Evolutionary conservation across 2,329 filamentous ascomycete species (phyloP), one percentile per base, ranked within the genome.

Genomic region (Penicillium sp.): DNA sequence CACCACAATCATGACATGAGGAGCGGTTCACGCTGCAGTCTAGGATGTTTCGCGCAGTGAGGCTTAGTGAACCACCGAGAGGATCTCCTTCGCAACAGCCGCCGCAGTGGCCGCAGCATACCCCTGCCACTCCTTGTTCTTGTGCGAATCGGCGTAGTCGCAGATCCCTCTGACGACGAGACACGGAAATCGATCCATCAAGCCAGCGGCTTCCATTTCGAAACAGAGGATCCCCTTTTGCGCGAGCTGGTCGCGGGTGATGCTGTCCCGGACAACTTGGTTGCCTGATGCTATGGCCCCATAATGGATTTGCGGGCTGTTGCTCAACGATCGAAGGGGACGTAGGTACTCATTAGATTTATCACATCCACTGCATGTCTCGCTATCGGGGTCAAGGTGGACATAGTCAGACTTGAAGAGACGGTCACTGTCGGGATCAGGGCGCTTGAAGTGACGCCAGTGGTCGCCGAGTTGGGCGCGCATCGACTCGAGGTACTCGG

Each of bases 131-230:
- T 29, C 13, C 5, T 56, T 26, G 30, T 47, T 47, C 13, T 56
- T 56, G 41, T 56, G 38, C 5, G n/a, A n/a, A 23, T 56, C 53
- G 13, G 53, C 38, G 26, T 56, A 56, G 41, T 56, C 53, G 11
- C 26, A 56, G 11, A 46, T 46, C 5, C 38, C 53, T 29, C 41
- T 19, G 35, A 56, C 46, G 17, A 35, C 17, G 8, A 56, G 15
- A 46, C 35, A 30, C 3, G 5, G 53, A 11, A 38, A 13, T 5
- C n/a, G 19, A 30, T 56, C 23, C 53, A 45, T 46, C 5, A 56
- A 38, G 8, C 53, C 53, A 1, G 41, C 53, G 5, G 38, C 38
- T 19, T 56, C 53, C 53, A 56, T 56, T 13, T 56, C 53, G 19
- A 56, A 26, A n/a, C 38, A 45, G 15, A 56, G 11, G 8, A 47